phyloP scores from a whole-genome alignment of 2,329 filamentous ascomycete species.

The Sporothrix dimorphospora region DNA sequence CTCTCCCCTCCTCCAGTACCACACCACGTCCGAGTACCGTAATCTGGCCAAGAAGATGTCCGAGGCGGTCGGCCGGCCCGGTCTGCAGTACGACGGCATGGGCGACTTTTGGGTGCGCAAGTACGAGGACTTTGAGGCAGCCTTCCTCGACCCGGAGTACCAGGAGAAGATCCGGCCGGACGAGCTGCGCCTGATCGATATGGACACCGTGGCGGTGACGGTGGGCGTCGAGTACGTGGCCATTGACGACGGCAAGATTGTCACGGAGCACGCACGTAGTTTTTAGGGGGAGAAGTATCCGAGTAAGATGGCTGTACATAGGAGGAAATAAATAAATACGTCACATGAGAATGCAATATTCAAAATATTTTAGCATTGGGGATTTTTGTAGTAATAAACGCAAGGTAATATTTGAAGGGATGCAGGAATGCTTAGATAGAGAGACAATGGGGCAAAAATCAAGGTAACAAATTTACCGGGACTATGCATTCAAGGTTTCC shows the following conservation, averaged over 20 bases:
- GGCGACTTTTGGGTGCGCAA: constrained; percentile 27
- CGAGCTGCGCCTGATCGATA: constrained; percentile 21
- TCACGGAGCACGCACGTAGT: constrained; percentile 8
- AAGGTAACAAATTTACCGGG: too few species aligned
- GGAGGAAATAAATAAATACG: neutral
- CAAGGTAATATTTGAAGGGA: too few species aligned
- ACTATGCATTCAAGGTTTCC: too few species aligned
- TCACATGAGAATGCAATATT: neutral
- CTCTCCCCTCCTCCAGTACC: constrained; percentile 9
- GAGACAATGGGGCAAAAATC: neutral
- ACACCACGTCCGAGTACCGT: constrained; percentile 22
- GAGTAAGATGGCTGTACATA: neutral
- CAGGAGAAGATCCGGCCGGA: constrained; percentile 23
- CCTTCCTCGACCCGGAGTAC: constrained; percentile 22
- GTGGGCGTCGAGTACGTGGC: constrained; percentile 22
- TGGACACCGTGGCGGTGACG: constrained; percentile 14
- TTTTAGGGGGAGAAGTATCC: neutral
- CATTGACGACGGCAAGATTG: constrained; percentile 20
- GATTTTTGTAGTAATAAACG: too few species aligned
- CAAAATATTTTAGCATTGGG: neutral
- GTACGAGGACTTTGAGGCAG: constrained; percentile 24
- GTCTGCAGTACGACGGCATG: constrained; percentile 22
- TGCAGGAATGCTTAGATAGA: neutral
- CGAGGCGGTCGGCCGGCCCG: constrained; percentile 19
- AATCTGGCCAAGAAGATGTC: constrained; percentile 22